Evolutionary conservation across 1,284 basidiomycete genomes (phyloP).

Genomic region (Ceraceosorus guamensis): DNA sequence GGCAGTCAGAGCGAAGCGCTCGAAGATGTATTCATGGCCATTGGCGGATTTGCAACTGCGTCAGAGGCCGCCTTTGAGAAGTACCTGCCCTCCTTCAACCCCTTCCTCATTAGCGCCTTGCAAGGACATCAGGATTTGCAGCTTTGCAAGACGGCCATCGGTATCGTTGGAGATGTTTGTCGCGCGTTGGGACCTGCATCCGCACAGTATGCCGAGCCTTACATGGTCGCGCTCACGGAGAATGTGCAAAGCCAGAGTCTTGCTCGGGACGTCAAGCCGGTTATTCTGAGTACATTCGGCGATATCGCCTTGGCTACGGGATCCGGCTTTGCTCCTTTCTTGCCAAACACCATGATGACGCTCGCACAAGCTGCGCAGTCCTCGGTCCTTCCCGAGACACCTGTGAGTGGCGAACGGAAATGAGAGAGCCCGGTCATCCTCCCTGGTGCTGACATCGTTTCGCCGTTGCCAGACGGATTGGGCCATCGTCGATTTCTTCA

Average conservation of each 20-base stretch:
- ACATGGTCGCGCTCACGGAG: slow-evolving; percentile 85
- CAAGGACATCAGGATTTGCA: slow-evolving; percentile 90
- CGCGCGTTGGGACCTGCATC: slow-evolving; percentile 80
- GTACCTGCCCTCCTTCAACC: slow-evolving; percentile 83
- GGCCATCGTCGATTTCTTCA: slow-evolving; percentile 86
- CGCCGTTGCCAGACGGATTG: slow-evolving; percentile 61
- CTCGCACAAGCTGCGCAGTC: slow-evolving; percentile 65
- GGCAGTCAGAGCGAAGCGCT: slow-evolving; percentile 91
- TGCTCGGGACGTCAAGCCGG: slow-evolving; percentile 91
- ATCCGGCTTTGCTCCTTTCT: slow-evolving; percentile 72
- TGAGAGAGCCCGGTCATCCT: too few relatives aligned
- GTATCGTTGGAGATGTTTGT: slow-evolving; percentile 89
- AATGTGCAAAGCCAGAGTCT: slow-evolving; percentile 85
- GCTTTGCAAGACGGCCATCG: slow-evolving; percentile 88
- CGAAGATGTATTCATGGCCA: slow-evolving; percentile 91
- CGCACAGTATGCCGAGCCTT: slow-evolving; percentile 71
- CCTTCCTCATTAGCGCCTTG: slow-evolving; percentile 81
- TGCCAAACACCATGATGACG: slow-evolving; percentile 83
- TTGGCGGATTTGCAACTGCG: slow-evolving; percentile 66
- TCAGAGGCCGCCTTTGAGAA: slow-evolving; percentile 78
- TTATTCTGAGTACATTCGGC: slow-evolving; percentile 88
- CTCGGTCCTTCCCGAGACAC: neutral
- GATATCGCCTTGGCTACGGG: slow-evolving; percentile 93
- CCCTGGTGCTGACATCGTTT: too few relatives aligned
- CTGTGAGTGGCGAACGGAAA: neutral